Base-by-base conservation (phyloP, 2,329 filamentous ascomycete genomes). In the Diaporthe caulivora region DNA sequence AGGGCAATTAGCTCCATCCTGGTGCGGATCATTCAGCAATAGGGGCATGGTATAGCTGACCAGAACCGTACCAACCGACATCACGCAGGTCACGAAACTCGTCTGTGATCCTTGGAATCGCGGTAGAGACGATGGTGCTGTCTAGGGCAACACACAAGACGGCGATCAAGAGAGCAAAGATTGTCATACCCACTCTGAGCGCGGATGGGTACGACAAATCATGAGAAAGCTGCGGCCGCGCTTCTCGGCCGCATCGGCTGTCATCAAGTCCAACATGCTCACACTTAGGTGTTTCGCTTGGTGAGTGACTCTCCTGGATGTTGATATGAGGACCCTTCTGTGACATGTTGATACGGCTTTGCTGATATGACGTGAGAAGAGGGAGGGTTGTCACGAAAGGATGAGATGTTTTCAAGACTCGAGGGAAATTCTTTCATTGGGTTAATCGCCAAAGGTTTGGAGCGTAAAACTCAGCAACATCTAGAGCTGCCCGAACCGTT, bases 41-140 rank as follows among this genome's bases (percentile, higher is more conserved):
- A 6, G 53, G 21, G 9, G 29, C 2, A 34, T 29, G 53, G 9
- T 42, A 13, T 18, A 37, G 29, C 54, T 31, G 17, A 47, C 67
- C 67, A 9, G 53, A 70, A 11, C 83, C 85, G 72, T 87, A 87
- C 86, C 86, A 87, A 26, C 83, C 84, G 10, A 86, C 80, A 68
- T 85, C 82, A 15, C 80, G 78, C 1, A 84, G 78, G 42, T 81
- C 77, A 21, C 82, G 77, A 76, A 82, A 79, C 17, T 79, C 80
- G 72, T 77, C 81, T 0, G 83, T 84, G 67, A 84, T 84, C 54
- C 82, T 82, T 0, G 83, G 82, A 58, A 84, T 84, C 11, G 83
- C 83, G 0, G 83, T 84, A 11, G 81, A 82, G 44, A 84, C 80
- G 72, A 84, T 83, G 8, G 54, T 70, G 10, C 70, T 47, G 26